Evolutionary conservation across 305 asterid genomes (phyloP).

Genomic region (Fraxinus velutina): DNA sequence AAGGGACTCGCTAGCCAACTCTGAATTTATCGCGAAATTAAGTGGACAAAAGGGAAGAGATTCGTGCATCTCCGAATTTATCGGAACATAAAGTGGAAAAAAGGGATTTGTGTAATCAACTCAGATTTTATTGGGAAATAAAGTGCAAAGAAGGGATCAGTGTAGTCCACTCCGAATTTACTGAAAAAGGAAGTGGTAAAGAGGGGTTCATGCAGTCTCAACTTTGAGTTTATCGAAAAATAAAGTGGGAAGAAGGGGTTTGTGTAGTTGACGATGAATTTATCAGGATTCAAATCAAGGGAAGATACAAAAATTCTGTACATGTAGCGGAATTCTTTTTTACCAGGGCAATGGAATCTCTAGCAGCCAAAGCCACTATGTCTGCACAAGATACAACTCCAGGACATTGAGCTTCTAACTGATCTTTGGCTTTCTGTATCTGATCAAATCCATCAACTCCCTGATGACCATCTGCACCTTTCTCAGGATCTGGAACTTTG

Average conservation of each 20-base stretch:
- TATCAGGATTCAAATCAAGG: not conserved
- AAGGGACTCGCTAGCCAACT: too few species aligned
- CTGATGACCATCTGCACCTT: conserved; percentile 26
- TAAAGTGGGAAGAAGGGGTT: not conserved
- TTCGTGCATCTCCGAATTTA: too few species aligned
- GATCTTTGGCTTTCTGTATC: conserved; percentile 25
- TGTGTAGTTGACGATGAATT: not conserved
- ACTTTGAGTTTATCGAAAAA: not conserved
- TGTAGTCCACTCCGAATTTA: too few species aligned
- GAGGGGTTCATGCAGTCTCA: too few species aligned
- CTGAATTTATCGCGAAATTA: too few species aligned
- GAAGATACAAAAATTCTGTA: too few species aligned
- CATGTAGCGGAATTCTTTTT: not conserved
- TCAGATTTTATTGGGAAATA: too few species aligned
- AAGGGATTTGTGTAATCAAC: too few species aligned
- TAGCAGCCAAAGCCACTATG: conserved; percentile 43
- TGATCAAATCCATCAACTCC: conserved; percentile 32
- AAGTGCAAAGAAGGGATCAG: too few species aligned
- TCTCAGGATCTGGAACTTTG: conserved; percentile 16
- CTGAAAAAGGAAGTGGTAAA: too few species aligned
- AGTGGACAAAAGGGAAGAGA: too few species aligned
- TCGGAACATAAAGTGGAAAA: too few species aligned
- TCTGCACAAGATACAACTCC: conserved; percentile 44
- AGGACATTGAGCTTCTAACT: conserved; percentile 34
- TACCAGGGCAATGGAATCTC: conserved; percentile 39